Percentiles rank a stretch among this genome's conserved stretches.
Evolutionary conservation across 2,329 filamentous ascomycete genomes (phyloP).

Genomic region (Cordyceps tenuipes): DNA sequence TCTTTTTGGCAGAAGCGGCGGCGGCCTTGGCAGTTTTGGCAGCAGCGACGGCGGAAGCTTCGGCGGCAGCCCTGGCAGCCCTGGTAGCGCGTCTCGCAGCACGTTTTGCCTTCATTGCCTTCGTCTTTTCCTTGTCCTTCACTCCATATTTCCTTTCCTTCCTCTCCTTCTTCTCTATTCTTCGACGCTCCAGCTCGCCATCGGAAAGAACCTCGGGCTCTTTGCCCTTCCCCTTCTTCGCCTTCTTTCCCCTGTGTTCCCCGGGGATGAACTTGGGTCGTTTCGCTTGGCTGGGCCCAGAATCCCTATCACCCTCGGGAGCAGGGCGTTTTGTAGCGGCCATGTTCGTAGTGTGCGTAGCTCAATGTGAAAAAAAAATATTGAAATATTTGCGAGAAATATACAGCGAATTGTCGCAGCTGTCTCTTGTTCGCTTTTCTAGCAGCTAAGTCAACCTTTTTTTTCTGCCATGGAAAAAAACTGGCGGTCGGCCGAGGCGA

Average conservation of each 20-base stretch:
- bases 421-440: not conserved
- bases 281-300: constrained; percentile 19
- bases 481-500: constrained; percentile 6
- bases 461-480: constrained; percentile 6
- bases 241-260: too few species aligned
- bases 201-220: constrained; percentile 30
- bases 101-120: constrained; percentile 25
- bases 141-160: constrained; percentile 16
- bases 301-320: constrained; percentile 26
- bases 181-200: constrained; percentile 26
- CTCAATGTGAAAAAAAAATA: not conserved
- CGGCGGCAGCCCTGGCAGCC: not conserved
- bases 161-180: constrained; percentile 34
- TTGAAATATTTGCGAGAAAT: too few species aligned
- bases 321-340: constrained; percentile 33
- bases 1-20: constrained; percentile 15
- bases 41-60: constrained; percentile 15
- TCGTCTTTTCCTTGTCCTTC: constrained; percentile 14
- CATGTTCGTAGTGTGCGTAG: constrained; percentile 20
- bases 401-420: not conserved
- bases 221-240: constrained; percentile 20
- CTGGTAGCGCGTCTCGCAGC: not conserved
- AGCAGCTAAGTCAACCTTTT: not conserved
- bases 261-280: too few species aligned
- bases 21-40: constrained; percentile 14